phyloP scores from a whole-genome alignment of 2,329 filamentous ascomycete species.

The Cladosporium sp. region DNA sequence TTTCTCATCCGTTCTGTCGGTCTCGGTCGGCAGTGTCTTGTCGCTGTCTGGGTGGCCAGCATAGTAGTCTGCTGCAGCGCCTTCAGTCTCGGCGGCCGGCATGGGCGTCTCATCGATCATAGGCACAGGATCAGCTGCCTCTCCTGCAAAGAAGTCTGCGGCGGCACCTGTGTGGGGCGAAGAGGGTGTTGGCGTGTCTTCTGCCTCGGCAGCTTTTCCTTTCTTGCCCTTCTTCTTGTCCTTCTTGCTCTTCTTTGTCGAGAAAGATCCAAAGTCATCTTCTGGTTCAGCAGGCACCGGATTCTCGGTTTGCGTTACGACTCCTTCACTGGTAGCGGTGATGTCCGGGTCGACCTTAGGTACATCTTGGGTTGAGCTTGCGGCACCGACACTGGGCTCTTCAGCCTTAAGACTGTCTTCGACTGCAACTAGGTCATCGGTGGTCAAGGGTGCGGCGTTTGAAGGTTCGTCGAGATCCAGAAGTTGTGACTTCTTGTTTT shows the following conservation, averaged over 20 bases:
- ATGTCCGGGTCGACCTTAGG: neutral
- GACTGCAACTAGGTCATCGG: neutral
- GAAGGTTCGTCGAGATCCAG: neutral
- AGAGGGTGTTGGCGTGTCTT: neutral
- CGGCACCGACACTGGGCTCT: neutral
- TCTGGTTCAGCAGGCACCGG: neutral
- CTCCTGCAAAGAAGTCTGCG: neutral
- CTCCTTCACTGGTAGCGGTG: neutral
- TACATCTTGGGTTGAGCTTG: neutral
- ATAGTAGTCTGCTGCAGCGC: constrained; percentile 6
- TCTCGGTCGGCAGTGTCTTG: neutral
- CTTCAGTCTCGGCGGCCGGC: neutral
- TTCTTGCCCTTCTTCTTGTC: constrained; percentile 40
- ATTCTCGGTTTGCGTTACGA: neutral
- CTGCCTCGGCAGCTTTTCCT: neutral
- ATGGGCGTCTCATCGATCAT: neutral
- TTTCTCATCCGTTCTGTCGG: constrained; percentile 13
- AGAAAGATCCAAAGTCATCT: constrained; percentile 21
- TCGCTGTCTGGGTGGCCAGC: constrained; percentile 1
- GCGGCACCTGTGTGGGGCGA: neutral
- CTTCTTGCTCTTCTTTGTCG: constrained; percentile 34
- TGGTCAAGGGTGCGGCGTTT: neutral
- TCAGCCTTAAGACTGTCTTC: neutral
- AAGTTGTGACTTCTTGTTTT: constrained; percentile 29
- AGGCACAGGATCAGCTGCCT: neutral